These are phyloP conservation scores for Camelina neglecta DNA, from an alignment of 345 rosid species.

Conservation along the genomic window DNA sequence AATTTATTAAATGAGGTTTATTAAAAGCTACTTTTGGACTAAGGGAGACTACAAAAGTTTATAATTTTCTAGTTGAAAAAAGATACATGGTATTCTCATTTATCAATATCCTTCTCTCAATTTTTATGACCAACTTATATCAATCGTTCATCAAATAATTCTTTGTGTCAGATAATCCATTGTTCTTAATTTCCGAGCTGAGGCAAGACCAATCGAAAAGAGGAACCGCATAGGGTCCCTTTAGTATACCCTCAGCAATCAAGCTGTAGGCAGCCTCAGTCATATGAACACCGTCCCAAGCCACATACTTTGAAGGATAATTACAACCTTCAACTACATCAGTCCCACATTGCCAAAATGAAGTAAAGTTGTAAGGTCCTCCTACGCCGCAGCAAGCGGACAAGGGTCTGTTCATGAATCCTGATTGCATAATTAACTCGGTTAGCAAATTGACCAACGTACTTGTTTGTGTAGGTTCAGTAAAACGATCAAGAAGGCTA, in stretches of 20 bases:
- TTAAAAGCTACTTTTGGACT: too few species aligned
- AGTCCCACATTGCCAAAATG: constrained; percentile 29
- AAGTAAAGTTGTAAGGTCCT: constrained; percentile 47
- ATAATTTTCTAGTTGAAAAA: too few species aligned
- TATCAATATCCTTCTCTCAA: too few species aligned
- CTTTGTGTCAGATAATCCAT: too few species aligned
- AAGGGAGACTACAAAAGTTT: too few species aligned
- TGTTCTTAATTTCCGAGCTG: constrained; percentile 2
- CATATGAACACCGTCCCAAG: constrained; percentile 55
- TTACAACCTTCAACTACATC: constrained; percentile 30
- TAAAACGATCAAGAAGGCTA: constrained; percentile 5
- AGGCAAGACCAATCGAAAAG: constrained; percentile 38
- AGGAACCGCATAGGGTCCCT: constrained; percentile 34
- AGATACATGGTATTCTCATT: too few species aligned
- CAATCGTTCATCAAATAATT: too few species aligned
- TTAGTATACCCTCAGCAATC: constrained; percentile 35
- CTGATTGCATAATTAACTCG: constrained; percentile 20
- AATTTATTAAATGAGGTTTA: too few species aligned
- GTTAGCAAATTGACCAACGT: background rate
- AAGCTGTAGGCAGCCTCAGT: constrained; percentile 40
- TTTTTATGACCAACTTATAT: too few species aligned
- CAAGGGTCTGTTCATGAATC: constrained; percentile 38
- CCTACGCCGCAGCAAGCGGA: constrained; percentile 51
- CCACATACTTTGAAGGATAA: constrained; percentile 47
- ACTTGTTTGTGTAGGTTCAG: background rate